Evolutionary conservation across 2,329 filamentous ascomycete genomes (phyloP), one percentile per base, ranked within the genome.

Genomic region (Penicillium glabrum): DNA sequence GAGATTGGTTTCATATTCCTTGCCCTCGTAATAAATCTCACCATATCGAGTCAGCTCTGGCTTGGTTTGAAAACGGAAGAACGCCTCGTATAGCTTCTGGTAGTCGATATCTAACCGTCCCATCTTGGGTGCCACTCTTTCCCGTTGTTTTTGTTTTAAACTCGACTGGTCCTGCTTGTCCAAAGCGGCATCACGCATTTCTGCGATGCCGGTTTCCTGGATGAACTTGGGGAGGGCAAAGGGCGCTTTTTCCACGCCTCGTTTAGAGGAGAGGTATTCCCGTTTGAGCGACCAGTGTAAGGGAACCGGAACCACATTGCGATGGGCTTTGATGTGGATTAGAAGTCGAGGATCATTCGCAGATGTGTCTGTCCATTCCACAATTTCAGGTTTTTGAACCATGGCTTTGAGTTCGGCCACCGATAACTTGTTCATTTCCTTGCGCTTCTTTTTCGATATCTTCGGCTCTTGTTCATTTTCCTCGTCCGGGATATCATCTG

Each of bases 21-120:
- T 99, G 71, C 95, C 95, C 76, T 99, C 95, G 73, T 98, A 98
- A 76, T 99, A 99, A n/a, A 99, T 93, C 75, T 99, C 95, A 41
- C 95, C 95, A 67, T 96, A 99, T 44, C 93, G 86, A 31, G 95
- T 98, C 61, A 99, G 79, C 66, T 92, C 88, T 0, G 95, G 95
- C 77, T 99, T 99, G 41, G 91, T 96, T 78, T 99, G 95, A 72
- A 96, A 96, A 58, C 92, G 86, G 81, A 99, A 99, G 80, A 99
- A 99, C 4, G 95, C 95, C 72, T 98, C 95, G 77, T 98, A 98
- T 53, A 98, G 86, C 74, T 95, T 97, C 72, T 96, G 91, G 75
- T 99, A 99, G 75, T 99, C 95, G 65, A 99, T 98, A 73, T 99
- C 95, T 50, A 99, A 82, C 75, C 95, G 96, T 60, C 95, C 95